Evolutionary conservation across 495 filamentous ascomycete genomes (phyloP).

Genomic region (Daldinia caldariorum): DNA sequence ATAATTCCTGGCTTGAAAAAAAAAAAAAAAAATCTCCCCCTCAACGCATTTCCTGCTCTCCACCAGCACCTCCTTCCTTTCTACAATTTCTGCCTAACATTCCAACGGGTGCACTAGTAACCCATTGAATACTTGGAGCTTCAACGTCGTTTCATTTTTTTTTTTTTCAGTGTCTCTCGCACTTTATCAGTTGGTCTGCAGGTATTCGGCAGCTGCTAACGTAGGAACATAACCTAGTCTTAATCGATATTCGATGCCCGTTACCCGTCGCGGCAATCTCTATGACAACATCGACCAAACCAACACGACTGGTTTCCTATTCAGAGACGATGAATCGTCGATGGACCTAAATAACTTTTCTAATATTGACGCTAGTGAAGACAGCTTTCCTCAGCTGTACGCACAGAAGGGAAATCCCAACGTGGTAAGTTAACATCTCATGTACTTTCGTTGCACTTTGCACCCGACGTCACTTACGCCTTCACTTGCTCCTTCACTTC

Average conservation of each 20-base stretch:
- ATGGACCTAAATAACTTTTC: conserved; percentile 68
- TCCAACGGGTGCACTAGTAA: neutral
- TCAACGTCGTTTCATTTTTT: neutral
- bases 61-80: conserved; percentile 1
- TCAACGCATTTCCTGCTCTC: neutral
- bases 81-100: neutral
- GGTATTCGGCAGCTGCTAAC: conserved; percentile 20
- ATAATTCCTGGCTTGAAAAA: neutral
- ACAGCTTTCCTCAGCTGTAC: conserved; percentile 84
- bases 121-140: neutral
- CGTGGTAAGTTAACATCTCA: conserved; percentile 67
- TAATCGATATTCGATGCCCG: conserved; percentile 91
- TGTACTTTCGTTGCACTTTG: conserved; percentile 2
- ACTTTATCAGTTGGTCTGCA: neutral
- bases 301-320: conserved; percentile 84
- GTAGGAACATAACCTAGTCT: conserved; percentile 57
- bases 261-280: conserved; percentile 70
- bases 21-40: neutral
- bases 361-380: conserved; percentile 77
- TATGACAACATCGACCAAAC: conserved; percentile 71
- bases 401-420: conserved; percentile 74
- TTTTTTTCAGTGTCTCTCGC: neutral
- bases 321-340: conserved; percentile 80
- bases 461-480: conserved; percentile 7
- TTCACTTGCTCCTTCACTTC: conserved; percentile 3